Base-by-base conservation (phyloP, 2,329 filamentous ascomycete species). In the Emmonsiellopsis sp. region DNA sequence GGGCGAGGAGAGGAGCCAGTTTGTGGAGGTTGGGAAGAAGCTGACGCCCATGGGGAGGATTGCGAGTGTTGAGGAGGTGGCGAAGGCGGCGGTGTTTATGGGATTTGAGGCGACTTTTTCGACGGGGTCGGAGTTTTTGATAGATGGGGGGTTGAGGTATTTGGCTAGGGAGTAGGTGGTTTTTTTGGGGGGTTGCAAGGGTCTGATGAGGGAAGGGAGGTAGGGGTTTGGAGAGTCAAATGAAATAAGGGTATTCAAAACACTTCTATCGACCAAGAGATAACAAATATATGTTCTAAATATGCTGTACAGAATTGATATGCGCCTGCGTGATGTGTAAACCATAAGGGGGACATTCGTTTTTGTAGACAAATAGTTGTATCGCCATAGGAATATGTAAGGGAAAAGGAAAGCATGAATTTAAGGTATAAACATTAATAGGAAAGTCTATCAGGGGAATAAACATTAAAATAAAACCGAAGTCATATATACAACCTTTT, bases 91-190 rank as follows among this genome's bases (percentile, higher is more conserved):
- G 2, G 44, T 53, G 17, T 56, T 51, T 49, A 43, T 56, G 43
- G 56, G 49, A 3, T 52, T 58, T 45, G 56, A 58, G 17, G 56
- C 56, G 5, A 58, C 56, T n/a, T 58, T 53, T 51, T 55, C 54
- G 10, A 58, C 52, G 2, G 56, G 56, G 10, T 44, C 37, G 10
- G 56, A 58, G 48, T 40, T 56, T 42, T 37, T 58, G 56, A 40
- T 53, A 6, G 55, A 56, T 44, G 53, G 53, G 21, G 56, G 55
- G 10, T 52, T 50, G 21, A 51, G 56, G 34, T 34, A 49, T 46
- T 39, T 56, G 46, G 42, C 32, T n/a, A 40, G 49, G 32, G 42
- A 45, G n/a, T 36, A 33, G 11, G 11, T 9, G n/a, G 42, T 3
- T 9, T 44, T 9, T 13, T 27, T 37, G 7, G 9, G 36, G 13